Evolutionary conservation across 345 rosid genomes (phyloP), one percentile per base, ranked within the genome.

Genomic region (Iberis pinnata): DNA sequence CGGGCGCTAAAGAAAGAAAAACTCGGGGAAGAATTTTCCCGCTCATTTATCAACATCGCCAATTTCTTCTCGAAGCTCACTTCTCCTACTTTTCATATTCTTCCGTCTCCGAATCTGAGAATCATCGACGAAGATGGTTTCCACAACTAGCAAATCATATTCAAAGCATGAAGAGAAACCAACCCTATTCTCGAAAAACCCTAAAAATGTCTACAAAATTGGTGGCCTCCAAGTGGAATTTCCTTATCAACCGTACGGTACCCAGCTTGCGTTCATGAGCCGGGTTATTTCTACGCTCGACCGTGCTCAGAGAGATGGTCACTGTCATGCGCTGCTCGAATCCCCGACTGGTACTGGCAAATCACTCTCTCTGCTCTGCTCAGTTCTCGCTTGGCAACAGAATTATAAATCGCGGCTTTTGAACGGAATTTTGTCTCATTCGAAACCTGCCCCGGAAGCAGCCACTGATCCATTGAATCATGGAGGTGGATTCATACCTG

Each of bases 331-430:
- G 2, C 48, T 90, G 69, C 96, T 90, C 43, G 98, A 90, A 70
- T 90, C 95, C 0, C 98, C 98, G 0, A 90, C 98, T 4, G 98
- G 98, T 2, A 90, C 98, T 1, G 98, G 98, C 0, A 90, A 90
- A 67, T 87, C 98, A 17, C 83, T 90, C n/a, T 90, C 98, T 42
- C 80, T 90, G 61, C 95, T 90, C 10, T 90, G 98, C 73, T 90
- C 98, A 24, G 67, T 78, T 15, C 86, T 90, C 39, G 95, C 96
- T 7, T 88, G 96, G 98, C 98, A 90, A 53, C 84, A 81, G 55
- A 80, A 63, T 49, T 73, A 63, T 13, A 76, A 62, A 69, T 38
- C 38, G 2, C 76, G 71, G 73, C 68, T 64, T 48, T 78, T 67
- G 18, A 38, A 26, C 16, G 81, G 58, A n/a, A 66, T 25, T 44